phyloP scores from a whole-genome alignment of 1,284 basidiomycete species.

The Takashimella tepidaria region DNA sequence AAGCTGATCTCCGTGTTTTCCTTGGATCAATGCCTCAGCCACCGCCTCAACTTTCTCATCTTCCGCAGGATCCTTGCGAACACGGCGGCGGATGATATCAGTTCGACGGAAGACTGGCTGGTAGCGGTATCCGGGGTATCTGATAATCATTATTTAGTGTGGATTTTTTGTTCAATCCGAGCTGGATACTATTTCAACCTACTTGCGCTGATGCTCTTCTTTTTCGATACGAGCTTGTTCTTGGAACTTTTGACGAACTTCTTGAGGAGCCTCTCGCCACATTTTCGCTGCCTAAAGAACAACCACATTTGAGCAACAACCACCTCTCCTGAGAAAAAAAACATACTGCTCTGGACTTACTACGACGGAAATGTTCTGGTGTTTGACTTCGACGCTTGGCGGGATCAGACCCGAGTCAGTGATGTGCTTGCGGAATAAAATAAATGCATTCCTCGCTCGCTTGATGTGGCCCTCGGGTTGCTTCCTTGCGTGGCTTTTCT shows the following conservation, averaged over 20 bases:
- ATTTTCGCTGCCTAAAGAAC: constrained; percentile 40
- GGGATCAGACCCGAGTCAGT: constrained; percentile 45
- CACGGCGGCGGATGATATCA: constrained; percentile 42
- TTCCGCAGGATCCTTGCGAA: constrained; percentile 42
- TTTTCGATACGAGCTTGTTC: constrained; percentile 41
- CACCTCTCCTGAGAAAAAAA: neutral
- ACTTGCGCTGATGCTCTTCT: constrained; percentile 40
- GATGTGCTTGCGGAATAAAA: constrained; percentile 45
- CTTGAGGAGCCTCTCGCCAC: constrained; percentile 43
- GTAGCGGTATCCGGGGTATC: constrained; percentile 44
- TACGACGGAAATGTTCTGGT: constrained; percentile 46
- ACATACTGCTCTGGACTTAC: constrained; percentile 18
- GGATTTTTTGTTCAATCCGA: too few species aligned
- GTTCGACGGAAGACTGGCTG: constrained; percentile 42
- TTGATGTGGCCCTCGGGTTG: constrained; percentile 40
- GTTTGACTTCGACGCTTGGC: constrained; percentile 42
- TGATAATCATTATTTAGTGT: constrained; percentile 1
- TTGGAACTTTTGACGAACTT: constrained; percentile 38
- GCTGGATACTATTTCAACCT: constrained; percentile 12
- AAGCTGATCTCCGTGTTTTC: constrained; percentile 34
- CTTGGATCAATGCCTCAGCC: constrained; percentile 40
- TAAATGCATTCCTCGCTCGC: constrained; percentile 39
- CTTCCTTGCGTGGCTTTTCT: constrained; percentile 40
- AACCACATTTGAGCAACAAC: neutral
- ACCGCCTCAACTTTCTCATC: constrained; percentile 45